Base-by-base conservation (phyloP, 2,329 filamentous ascomycete species). In the Pseudogymnoascus sp. region DNA sequence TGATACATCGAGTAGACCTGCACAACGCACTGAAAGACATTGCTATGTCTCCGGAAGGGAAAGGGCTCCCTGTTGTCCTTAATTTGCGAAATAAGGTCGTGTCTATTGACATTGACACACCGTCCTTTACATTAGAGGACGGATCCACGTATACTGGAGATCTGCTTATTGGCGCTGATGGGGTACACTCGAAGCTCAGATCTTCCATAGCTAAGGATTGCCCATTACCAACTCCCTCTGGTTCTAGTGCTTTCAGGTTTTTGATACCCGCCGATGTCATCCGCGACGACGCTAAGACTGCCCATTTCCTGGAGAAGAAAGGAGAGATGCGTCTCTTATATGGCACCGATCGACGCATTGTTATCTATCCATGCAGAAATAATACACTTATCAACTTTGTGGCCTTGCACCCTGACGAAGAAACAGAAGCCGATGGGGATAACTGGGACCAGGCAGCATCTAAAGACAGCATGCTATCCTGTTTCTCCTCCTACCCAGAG, bases 311-410 rank as follows among this genome's bases (percentile, higher is more conserved):
- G 2, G 65, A 70, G 31, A 65, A 65, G 11, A 61, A 68, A 5
- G 69, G 70, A 42, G 63, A 67, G 14, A 66, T 77, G 8, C 66
- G 66, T 0, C 73, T 80, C 42, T 79, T 76, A 75, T 75, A 71
- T 50, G 75, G 71, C 1, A 62, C 68, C 0, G 77, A 80, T 44
- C 70, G 76, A 11, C 72, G 78, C 11, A 64, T 80, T 2, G 72
- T 80, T 62, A 76, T 80, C 71, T 81, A 80, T 65, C 78, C 78
- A 0, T 79, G 77, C 66, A 73, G 74, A 6, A 65, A 77, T 62
- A 79, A 79, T 63, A 69, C 72, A 8, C 66, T 72, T 18, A 70
- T 80, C 63, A 80, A 81, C 66, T 77, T 82, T 65, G 78, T 80
- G 1, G 77, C 75, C 40, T 79, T 84, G 6, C 80, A 83, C 60